Conservation (phyloP, 2,329 filamentous ascomycete species). For the Periconia digitata region DNA sequence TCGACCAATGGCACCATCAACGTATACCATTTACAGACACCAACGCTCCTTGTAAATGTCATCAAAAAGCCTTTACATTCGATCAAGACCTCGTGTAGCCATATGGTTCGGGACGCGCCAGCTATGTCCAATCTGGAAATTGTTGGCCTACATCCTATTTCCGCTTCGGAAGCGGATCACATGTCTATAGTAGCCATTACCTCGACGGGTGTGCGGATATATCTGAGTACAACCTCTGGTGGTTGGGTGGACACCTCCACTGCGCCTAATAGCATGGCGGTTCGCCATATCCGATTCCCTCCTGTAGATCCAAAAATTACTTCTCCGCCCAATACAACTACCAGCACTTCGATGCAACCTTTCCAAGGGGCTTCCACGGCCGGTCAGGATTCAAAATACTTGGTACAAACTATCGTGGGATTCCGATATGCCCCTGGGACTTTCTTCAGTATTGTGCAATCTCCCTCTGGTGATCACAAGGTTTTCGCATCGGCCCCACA, state of each 20-base stretch:
- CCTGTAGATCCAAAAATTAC: constrained; percentile 55
- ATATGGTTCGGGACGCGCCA: constrained; percentile 75
- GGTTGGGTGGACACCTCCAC: constrained; percentile 64
- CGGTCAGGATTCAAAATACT: constrained; percentile 29
- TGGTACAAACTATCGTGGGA: constrained; percentile 50
- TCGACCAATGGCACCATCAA: constrained; percentile 87
- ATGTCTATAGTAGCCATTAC: constrained; percentile 90
- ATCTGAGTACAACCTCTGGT: constrained; percentile 84
- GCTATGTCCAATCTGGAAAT: constrained; percentile 70
- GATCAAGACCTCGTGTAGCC: constrained; percentile 72
- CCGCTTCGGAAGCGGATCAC: constrained; percentile 75
- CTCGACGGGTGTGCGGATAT: constrained; percentile 85
- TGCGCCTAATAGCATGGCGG: constrained; percentile 91
- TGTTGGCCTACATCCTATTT: constrained; percentile 82
- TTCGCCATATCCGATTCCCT: constrained; percentile 95
- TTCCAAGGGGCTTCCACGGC: constrained; percentile 29
- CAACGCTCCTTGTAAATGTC: constrained; percentile 54
- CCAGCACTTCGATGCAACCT: constrained; percentile 30
- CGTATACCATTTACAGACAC: constrained; percentile 80
- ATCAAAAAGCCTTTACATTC: constrained; percentile 57
- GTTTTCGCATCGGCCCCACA: constrained; percentile 89
- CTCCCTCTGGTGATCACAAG: too few relatives aligned
- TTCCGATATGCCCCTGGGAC: constrained; percentile 79
- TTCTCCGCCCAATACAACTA: too few relatives aligned
- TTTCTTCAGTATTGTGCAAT: constrained; percentile 82